Evolutionary conservation across 2,329 filamentous ascomycete species (phyloP).

Genomic region (Claviceps monticola): DNA sequence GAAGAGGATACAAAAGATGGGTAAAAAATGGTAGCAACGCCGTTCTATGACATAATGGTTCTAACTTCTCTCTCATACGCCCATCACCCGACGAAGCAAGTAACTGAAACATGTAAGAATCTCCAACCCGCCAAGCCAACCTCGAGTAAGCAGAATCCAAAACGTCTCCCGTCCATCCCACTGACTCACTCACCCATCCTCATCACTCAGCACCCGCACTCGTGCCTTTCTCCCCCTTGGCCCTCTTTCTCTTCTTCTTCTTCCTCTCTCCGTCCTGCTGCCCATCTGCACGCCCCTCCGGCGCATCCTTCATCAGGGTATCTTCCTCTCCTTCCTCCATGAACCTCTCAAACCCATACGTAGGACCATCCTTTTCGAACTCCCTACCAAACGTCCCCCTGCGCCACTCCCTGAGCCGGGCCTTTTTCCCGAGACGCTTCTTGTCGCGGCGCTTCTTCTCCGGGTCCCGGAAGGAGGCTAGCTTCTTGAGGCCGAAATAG

Average conservation of each 20-base stretch:
- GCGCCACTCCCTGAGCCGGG: slow-evolving; percentile 74
- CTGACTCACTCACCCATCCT: background rate
- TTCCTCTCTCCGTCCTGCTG: slow-evolving; percentile 15
- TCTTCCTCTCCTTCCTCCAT: slow-evolving; percentile 14
- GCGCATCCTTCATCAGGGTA: background rate
- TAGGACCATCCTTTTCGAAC: slow-evolving; percentile 41
- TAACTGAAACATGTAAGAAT: too few species aligned
- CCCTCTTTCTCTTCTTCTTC: slow-evolving; percentile 40
- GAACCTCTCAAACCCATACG: slow-evolving; percentile 39
- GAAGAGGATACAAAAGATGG: background rate
- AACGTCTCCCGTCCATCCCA: background rate
- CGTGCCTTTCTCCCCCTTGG: slow-evolving; percentile 26
- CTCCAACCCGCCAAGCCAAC: too few species aligned
- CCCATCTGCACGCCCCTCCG: background rate
- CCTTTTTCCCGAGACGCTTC: slow-evolving; percentile 87
- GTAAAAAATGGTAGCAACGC: background rate
- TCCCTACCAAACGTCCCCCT: slow-evolving; percentile 47
- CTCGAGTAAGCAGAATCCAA: too few species aligned
- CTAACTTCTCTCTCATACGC: background rate
- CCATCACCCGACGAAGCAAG: too few species aligned
- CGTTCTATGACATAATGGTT: background rate
- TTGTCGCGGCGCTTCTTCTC: slow-evolving; percentile 83
- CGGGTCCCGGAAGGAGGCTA: slow-evolving; percentile 74
- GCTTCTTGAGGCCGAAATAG: slow-evolving; percentile 87
- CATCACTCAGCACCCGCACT: background rate